Conservation (phyloP, 768 basidiomycete genomes). For the Trametes cingulata region DNA sequence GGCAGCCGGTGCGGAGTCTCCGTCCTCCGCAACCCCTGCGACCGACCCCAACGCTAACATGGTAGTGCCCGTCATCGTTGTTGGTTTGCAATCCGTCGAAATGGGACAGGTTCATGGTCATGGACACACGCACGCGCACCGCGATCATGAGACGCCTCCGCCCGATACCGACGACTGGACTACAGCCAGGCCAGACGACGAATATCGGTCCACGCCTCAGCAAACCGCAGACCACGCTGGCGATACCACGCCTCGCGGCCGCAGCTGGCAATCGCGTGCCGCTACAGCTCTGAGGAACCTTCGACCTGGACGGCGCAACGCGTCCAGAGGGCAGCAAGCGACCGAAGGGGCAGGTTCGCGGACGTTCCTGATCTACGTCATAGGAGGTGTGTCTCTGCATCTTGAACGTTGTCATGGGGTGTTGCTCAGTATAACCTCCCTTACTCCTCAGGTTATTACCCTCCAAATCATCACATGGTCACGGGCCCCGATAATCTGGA, state of each 20-base stretch:
- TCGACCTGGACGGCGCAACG: conserved; percentile 27
- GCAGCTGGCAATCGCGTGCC: conserved; percentile 62
- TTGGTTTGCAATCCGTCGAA: conserved; percentile 77
- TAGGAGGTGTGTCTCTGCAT: conserved; percentile 56
- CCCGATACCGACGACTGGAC: conserved; percentile 13
- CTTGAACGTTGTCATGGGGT: not conserved
- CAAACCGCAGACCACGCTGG: not conserved
- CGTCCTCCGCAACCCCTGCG: conserved; percentile 18
- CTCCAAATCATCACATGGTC: conserved; percentile 85
- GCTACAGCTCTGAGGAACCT: conserved; percentile 62
- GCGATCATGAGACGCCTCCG: not conserved
- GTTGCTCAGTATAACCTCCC: not conserved
- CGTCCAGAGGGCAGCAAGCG: conserved; percentile 16
- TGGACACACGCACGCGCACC: conserved; percentile 8
- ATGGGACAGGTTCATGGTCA: conserved; percentile 35
- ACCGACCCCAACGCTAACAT: conserved; percentile 31
- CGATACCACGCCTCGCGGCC: conserved; percentile 31
- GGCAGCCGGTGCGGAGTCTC: conserved; percentile 18
- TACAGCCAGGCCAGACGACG: too few relatives aligned
- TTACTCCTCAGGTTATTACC: conserved; percentile 73
- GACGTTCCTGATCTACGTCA: conserved; percentile 90
- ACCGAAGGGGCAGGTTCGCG: conserved; percentile 44
- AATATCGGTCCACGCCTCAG: too few relatives aligned
- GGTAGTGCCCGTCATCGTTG: conserved; percentile 82
- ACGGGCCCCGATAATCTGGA: conserved; percentile 74